Evolutionary conservation across 2,329 filamentous ascomycete species (phyloP).

Genomic region (Alternaria solani): DNA sequence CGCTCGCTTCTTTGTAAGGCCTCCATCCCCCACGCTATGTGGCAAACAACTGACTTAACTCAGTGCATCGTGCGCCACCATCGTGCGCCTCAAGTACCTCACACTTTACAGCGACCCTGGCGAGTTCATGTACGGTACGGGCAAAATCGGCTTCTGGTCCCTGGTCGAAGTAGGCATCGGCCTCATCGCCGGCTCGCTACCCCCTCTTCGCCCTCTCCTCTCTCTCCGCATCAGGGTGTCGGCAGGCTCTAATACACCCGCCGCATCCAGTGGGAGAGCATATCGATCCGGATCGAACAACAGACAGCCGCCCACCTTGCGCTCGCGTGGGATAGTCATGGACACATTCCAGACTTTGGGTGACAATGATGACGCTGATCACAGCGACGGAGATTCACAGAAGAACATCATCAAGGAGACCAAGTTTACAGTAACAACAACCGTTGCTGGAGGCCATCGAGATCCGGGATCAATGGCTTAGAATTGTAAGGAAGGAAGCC

Average conservation of each 20-base stretch:
- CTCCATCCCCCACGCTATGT: neutral
- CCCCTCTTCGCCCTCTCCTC: slow-evolving; percentile 56
- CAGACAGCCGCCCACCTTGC: slow-evolving; percentile 8
- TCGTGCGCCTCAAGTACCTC: slow-evolving; percentile 56
- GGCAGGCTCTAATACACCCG: slow-evolving; percentile 30
- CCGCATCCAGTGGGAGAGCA: slow-evolving; percentile 22
- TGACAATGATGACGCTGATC: slow-evolving; percentile 20
- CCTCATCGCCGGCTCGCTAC: slow-evolving; percentile 56
- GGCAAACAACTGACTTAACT: slow-evolving; percentile 1
- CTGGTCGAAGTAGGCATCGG: slow-evolving; percentile 58
- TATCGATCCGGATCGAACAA: slow-evolving; percentile 16
- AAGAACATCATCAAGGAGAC: slow-evolving; percentile 54
- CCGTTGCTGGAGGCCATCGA: neutral
- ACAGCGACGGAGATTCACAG: slow-evolving; percentile 44
- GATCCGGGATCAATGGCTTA: neutral
- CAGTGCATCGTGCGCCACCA: slow-evolving; percentile 49
- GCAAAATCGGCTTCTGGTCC: slow-evolving; percentile 56
- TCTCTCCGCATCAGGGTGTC: slow-evolving; percentile 24
- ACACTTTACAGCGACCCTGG: slow-evolving; percentile 51
- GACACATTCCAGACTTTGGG: slow-evolving; percentile 27
- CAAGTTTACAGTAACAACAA: slow-evolving; percentile 23
- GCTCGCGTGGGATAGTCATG: slow-evolving; percentile 19
- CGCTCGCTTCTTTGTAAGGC: slow-evolving; percentile 53
- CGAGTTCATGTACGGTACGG: slow-evolving; percentile 54
- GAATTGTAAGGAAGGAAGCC: slow-evolving; percentile 2